Evolutionary conservation across 1,139 yeast genomes (phyloP).

Genomic region (Pichia kudriavzevii): DNA sequence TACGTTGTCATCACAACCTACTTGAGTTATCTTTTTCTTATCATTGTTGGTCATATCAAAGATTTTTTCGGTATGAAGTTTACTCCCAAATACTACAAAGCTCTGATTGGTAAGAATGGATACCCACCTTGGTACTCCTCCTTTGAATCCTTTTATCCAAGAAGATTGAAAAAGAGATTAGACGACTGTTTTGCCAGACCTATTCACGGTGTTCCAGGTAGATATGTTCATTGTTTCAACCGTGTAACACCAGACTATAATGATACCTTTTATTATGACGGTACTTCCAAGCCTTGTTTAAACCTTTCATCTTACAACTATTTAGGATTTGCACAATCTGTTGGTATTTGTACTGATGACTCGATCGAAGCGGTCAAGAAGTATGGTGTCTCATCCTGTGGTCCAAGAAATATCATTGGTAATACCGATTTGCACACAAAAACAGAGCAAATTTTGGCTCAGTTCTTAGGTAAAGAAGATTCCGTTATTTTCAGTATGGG

Average conservation of each 20-base stretch:
- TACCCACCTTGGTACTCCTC: constrained; percentile 95
- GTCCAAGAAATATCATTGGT: constrained; percentile 70
- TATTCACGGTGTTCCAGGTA: constrained; percentile 94
- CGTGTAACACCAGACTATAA: constrained; percentile 59
- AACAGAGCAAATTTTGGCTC: constrained; percentile 73
- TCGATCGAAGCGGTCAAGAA: constrained; percentile 56
- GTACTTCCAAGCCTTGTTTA: constrained; percentile 67
- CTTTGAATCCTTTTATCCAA: constrained; percentile 86
- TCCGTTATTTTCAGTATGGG: constrained; percentile 88
- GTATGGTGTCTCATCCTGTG: constrained; percentile 74
- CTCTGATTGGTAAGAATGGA: constrained; percentile 74
- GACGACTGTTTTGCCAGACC: constrained; percentile 96
- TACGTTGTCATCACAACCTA: constrained; percentile 74
- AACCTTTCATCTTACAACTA: constrained; percentile 89
- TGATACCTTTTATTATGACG: constrained; percentile 59
- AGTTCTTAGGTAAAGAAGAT: constrained; percentile 87
- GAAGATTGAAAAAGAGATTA: constrained; percentile 83
- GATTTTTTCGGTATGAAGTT: constrained; percentile 81
- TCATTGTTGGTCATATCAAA: constrained; percentile 80
- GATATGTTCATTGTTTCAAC: constrained; percentile 75
- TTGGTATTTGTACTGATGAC: constrained; percentile 81
- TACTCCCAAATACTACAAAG: constrained; percentile 54
- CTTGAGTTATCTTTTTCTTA: constrained; percentile 71
- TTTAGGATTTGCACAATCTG: constrained; percentile 93
- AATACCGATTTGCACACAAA: constrained; percentile 66